Evolutionary conservation across 1,284 basidiomycete genomes (phyloP).

Genomic region (Wallemia mellicola): DNA sequence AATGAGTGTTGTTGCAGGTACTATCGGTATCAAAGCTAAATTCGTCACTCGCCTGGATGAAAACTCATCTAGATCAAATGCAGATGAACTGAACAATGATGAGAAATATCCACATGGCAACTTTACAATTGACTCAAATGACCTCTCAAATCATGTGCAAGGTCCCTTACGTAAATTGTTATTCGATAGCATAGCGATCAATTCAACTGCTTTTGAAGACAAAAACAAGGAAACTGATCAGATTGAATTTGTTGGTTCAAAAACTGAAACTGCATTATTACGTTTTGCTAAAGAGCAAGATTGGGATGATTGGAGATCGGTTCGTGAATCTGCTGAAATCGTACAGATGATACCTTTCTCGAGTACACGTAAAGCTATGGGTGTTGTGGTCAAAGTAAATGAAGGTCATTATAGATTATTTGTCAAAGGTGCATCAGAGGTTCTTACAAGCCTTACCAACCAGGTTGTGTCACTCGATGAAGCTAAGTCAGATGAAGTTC

Average conservation of each 20-base stretch:
- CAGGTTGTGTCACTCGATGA: conserved; percentile 34
- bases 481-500: conserved; percentile 19
- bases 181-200: conserved; percentile 65
- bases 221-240: conserved; percentile 32
- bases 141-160: conserved; percentile 34
- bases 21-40: conserved; percentile 71
- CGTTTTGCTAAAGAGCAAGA: conserved; percentile 58
- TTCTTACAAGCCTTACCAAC: conserved; percentile 45
- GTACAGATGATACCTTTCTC: conserved; percentile 86
- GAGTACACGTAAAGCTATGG: conserved; percentile 87
- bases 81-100: conserved; percentile 22
- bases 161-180: conserved; percentile 35
- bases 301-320: conserved; percentile 46
- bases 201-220: conserved; percentile 88
- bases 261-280: conserved; percentile 83
- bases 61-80: conserved; percentile 44
- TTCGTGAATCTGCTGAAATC: conserved; percentile 34
- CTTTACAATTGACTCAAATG: conserved; percentile 52
- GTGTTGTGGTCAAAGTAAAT: conserved; percentile 40
- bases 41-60: conserved; percentile 54
- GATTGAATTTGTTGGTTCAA: conserved; percentile 55
- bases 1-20: conserved; percentile 89
- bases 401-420: conserved; percentile 38
- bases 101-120: conserved; percentile 19
- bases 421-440: conserved; percentile 81